Evolutionary conservation across 192 early-diverging fungal species (phyloP).

Genomic region (Chytriomyces confervae): DNA sequence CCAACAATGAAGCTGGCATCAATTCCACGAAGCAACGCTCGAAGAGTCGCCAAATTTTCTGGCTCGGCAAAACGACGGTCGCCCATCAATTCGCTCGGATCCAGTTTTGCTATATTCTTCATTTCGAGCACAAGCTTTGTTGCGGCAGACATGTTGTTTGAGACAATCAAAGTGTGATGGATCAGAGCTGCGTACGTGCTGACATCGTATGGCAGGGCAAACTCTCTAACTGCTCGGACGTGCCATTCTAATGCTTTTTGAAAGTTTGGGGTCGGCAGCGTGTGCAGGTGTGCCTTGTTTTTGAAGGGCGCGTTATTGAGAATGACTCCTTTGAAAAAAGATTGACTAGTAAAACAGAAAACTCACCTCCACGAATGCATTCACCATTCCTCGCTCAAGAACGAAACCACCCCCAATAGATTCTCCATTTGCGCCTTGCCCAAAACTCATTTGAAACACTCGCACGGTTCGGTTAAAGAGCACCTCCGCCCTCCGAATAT

Average conservation of each 20-base stretch:
- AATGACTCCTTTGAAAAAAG: slow-evolving; percentile 43
- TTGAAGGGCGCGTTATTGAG: not conserved
- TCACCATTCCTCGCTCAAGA: slow-evolving; percentile 64
- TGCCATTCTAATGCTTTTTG: slow-evolving; percentile 74
- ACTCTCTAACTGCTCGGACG: slow-evolving; percentile 58
- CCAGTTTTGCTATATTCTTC: slow-evolving; percentile 6
- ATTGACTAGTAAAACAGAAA: not conserved
- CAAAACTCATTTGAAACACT: slow-evolving; percentile 53
- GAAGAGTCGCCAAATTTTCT: slow-evolving; percentile 37
- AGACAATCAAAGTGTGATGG: slow-evolving; percentile 67
- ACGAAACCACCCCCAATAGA: not conserved
- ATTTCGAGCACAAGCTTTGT: slow-evolving; percentile 69
- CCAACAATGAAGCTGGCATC: slow-evolving; percentile 13
- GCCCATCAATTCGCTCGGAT: slow-evolving; percentile 23
- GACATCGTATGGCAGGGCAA: slow-evolving; percentile 64
- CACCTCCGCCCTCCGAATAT: slow-evolving; percentile 74
- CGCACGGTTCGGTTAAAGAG: slow-evolving; percentile 70
- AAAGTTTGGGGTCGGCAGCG: slow-evolving; percentile 47
- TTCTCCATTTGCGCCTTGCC: not conserved
- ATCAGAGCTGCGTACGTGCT: slow-evolving; percentile 82
- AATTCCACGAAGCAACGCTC: slow-evolving; percentile 40
- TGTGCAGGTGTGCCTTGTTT: slow-evolving; percentile 48
- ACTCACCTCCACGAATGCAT: slow-evolving; percentile 76
- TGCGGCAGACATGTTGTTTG: slow-evolving; percentile 22
- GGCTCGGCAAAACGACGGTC: slow-evolving; percentile 36